Base-by-base conservation (phyloP, 2,329 filamentous ascomycete genomes). In the Neopestalotiopsis sp. region DNA sequence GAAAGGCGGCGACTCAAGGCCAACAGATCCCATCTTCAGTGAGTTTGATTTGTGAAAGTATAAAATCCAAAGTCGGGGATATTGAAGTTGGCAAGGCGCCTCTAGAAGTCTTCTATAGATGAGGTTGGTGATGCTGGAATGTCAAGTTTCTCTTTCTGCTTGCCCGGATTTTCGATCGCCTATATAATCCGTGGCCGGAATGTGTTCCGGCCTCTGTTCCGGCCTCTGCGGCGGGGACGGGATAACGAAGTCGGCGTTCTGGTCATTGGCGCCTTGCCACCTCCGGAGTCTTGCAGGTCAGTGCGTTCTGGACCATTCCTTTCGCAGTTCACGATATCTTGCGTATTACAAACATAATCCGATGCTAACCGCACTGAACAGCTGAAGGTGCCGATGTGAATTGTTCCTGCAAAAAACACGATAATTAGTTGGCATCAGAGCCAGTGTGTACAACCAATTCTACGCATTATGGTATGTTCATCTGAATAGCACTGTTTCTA, bases 1-100 rank as follows among this genome's bases (percentile, higher is more conserved):
- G 78, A 93, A 92, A 53, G 45, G 45, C 45, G 45, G 45, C n/a
- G 45, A 53, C 4, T 59, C 57, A 32, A 59, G 10, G 4, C 57
- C 57, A 13, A 59, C 57, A 59, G 57, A 59, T 30, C 57, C 57
- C 57, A 59, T 59, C 30, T 59, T 7, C 28, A 32, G 42, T 13
- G n/a, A 49, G 42, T 3, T n/a, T 7, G 1, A 24, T 24, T 14
- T n/a, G 20, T n/a, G 42, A n/a, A 49, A n/a, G 42, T 14, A 6
- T 49, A 28, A 28, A 28, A 38, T 7, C 34, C 34, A 10, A 38
- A 38, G 10, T 38, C 34, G 5, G 6, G 34, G 10, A 38, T 38
- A 38, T 38, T 28, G 24, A 28, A 28, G 3, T 28, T 28, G 24
- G 24, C 1, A 38, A 38, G 34, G 34, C 5, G 34, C 5, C 24